Conservation (phyloP, 2,329 filamentous ascomycete genomes). For the Lecanoromycetidae sp. region DNA sequence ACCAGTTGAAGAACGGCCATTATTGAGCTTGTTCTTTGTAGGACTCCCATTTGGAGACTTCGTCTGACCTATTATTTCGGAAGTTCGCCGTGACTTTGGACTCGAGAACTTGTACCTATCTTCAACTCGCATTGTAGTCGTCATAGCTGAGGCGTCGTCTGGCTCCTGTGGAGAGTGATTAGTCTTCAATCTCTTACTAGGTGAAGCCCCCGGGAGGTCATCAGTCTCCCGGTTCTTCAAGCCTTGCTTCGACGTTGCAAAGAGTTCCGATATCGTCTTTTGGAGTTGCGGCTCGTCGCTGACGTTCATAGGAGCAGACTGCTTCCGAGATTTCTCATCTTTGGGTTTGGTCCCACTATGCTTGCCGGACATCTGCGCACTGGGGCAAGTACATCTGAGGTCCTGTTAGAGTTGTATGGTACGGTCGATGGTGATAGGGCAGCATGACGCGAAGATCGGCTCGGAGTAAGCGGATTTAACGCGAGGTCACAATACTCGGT, state of each 20-base stretch:
- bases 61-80: constrained; percentile 35
- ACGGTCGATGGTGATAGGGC: not conserved
- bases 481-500: too few relatives aligned
- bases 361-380: constrained; percentile 11
- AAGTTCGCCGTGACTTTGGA: constrained; percentile 18
- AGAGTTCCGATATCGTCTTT: constrained; percentile 12
- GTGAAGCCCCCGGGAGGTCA: constrained; percentile 5
- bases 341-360: constrained; percentile 3
- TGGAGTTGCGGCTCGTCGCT: constrained; percentile 3
- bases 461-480: not conserved
- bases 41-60: not conserved
- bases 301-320: not conserved
- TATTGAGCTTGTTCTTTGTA: constrained; percentile 1
- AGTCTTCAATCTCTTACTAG: constrained; percentile 13
- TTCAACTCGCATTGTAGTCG: not conserved
- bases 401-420: not conserved
- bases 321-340: not conserved
- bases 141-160: not conserved
- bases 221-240: constrained; percentile 1
- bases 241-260: constrained; percentile 13
- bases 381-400: not conserved
- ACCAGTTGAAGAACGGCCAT: constrained; percentile 39
- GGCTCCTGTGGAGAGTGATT: not conserved
- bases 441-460: not conserved
- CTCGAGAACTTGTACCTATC: constrained; percentile 41